Evolutionary conservation across 257 asterid genomes (phyloP).

Genomic region (Oldenlandia corymbosa): DNA sequence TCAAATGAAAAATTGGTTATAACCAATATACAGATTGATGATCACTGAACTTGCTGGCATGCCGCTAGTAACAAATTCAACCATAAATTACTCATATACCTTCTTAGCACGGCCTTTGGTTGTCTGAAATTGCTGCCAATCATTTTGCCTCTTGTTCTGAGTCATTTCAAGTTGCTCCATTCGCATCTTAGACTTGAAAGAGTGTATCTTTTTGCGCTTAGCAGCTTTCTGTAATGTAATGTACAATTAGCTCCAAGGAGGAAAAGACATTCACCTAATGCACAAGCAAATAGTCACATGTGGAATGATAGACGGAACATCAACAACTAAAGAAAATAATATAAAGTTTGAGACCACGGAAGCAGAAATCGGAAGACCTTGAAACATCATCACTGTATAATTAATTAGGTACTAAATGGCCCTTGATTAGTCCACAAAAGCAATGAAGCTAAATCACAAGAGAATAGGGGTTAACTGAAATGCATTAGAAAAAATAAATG

Average conservation of each 20-base stretch:
- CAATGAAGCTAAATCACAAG: neutral
- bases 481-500: neutral
- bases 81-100: constrained; percentile 33
- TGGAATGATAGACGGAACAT: neutral
- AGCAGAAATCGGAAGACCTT: too few species aligned
- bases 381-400: too few species aligned
- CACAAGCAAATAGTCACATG: neutral
- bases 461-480: neutral
- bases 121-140: constrained; percentile 98
- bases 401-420: neutral
- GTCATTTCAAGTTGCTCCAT: constrained; percentile 83
- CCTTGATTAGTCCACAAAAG: neutral
- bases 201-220: constrained; percentile 82
- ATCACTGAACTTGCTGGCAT: neutral
- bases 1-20: neutral
- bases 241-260: neutral
- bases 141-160: constrained; percentile 94
- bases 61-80: too few species aligned
- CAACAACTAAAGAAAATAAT: neutral
- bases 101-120: constrained; percentile 86
- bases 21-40: neutral
- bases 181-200: constrained; percentile 93
- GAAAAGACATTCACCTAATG: neutral
- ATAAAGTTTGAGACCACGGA: neutral
- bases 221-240: constrained; percentile 75